These are phyloP conservation scores for Lolium multiflorum DNA, from an alignment of 176 grass and related monocot genomes.

Conservation along the genomic window DNA sequence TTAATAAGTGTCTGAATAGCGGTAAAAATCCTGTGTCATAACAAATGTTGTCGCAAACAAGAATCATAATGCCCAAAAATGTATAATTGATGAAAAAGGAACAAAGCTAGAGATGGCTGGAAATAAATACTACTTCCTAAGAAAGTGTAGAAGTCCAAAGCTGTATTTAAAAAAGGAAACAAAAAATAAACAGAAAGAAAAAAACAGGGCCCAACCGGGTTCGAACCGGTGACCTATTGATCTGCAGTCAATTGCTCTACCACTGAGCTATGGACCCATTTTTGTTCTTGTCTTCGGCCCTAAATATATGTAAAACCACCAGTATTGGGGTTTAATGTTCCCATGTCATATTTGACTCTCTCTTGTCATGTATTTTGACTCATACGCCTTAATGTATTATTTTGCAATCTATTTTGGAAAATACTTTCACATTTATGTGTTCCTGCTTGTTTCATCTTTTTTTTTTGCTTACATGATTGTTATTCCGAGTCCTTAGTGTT, in stretches of 20 bases:
- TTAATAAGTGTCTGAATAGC: neutral
- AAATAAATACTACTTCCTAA: neutral
- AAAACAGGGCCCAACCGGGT: slow-evolving; percentile 82
- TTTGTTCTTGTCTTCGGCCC: neutral
- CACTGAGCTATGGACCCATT: slow-evolving; percentile 82
- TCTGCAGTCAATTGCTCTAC: slow-evolving; percentile 95
- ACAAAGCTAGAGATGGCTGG: neutral
- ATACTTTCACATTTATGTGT: slow-evolving; percentile 6
- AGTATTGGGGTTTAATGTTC: slow-evolving; percentile 14
- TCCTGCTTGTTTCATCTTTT: neutral
- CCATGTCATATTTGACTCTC: neutral
- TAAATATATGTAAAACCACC: neutral
- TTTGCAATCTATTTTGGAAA: neutral
- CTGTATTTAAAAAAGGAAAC: neutral
- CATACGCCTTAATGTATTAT: neutral
- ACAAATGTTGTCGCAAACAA: neutral
- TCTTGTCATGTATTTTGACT: slow-evolving; percentile 4
- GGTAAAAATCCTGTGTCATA: neutral
- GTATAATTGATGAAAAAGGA: neutral
- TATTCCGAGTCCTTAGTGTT: neutral
- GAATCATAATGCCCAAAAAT: neutral
- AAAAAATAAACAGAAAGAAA: neutral
- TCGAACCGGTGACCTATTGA: slow-evolving; percentile 98
- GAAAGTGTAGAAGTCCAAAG: neutral
- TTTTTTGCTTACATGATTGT: neutral